phyloP scores from a whole-genome alignment of 2,329 filamentous ascomycete genomes.

The Ceratocystis cacaofunesta region DNA sequence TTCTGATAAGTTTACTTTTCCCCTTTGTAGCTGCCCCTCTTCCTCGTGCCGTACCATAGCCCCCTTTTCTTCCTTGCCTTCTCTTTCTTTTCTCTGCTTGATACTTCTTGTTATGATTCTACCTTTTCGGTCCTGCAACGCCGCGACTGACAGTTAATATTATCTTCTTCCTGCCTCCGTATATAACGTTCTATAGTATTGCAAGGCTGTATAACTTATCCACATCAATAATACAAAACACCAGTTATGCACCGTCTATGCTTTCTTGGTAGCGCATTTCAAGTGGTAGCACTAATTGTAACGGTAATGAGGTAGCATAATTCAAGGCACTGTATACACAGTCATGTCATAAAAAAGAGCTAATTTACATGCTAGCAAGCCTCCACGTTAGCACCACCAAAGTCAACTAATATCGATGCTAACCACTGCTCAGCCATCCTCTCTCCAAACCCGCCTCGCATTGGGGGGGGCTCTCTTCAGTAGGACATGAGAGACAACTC shows the following conservation, averaged over 20 bases:
- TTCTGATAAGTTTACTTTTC: too few species aligned
- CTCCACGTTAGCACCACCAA: not conserved
- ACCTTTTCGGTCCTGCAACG: not conserved
- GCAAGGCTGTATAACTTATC: not conserved
- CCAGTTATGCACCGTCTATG: not conserved
- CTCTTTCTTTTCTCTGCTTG: not conserved
- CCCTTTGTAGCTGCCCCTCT: too few species aligned
- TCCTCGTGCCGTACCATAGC: too few species aligned
- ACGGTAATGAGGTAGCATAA: not conserved
- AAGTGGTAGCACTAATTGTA: not conserved
- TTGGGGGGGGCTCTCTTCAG: not conserved
- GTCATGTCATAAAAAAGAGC: not conserved
- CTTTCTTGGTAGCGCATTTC: not conserved
- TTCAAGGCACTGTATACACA: not conserved
- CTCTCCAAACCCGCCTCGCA: not conserved
- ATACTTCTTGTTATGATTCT: not conserved
- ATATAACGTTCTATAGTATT: not conserved
- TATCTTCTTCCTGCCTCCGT: not conserved
- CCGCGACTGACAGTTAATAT: not conserved
- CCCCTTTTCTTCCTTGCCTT: not conserved
- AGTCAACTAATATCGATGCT: too few species aligned
- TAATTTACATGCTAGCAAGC: not conserved
- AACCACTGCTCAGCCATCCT: not conserved
- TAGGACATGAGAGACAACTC: too few species aligned
- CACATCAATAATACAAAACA: not conserved